Evolutionary conservation across 345 rosid genomes (phyloP).

Genomic region (Boechera divaricarpa): DNA sequence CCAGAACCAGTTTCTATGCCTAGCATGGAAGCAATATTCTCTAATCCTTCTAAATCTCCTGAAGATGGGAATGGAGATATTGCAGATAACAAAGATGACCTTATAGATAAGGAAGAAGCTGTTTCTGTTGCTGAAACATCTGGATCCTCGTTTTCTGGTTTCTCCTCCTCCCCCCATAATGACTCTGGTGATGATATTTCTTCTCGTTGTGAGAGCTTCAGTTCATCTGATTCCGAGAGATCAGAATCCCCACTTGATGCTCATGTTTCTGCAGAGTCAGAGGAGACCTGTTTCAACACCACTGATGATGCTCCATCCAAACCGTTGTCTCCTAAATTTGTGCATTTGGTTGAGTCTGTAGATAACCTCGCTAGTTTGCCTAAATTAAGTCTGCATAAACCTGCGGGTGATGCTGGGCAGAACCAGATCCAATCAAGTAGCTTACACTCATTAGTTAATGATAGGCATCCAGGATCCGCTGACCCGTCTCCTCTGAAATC

Average conservation of each 20-base stretch:
- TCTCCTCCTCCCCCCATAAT: slow-evolving; percentile 60
- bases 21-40: slow-evolving; percentile 41
- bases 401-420: slow-evolving; percentile 40
- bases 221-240: slow-evolving; percentile 68
- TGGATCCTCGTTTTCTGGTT: slow-evolving; percentile 76
- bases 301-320: slow-evolving; percentile 51
- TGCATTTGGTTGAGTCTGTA: slow-evolving; percentile 66
- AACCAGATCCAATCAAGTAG: slow-evolving; percentile 42
- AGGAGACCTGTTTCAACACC: slow-evolving; percentile 44
- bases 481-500: slow-evolving; percentile 44
- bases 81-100: slow-evolving; percentile 53
- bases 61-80: slow-evolving; percentile 46
- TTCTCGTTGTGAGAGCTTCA: slow-evolving; percentile 57
- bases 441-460: slow-evolving; percentile 37
- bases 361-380: slow-evolving; percentile 47
- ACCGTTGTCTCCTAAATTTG: slow-evolving; percentile 72
- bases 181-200: slow-evolving; percentile 82
- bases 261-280: slow-evolving; percentile 47
- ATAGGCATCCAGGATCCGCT: slow-evolving; percentile 38
- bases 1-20: slow-evolving; percentile 47
- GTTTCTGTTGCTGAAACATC: slow-evolving; percentile 59
- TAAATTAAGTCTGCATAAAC: slow-evolving; percentile 44
- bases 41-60: slow-evolving; percentile 45
- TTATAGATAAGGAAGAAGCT: slow-evolving; percentile 52
- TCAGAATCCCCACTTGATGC: slow-evolving; percentile 49